Base-by-base conservation (phyloP, 106 monocot species). In the Amphibolis antarctica region DNA sequence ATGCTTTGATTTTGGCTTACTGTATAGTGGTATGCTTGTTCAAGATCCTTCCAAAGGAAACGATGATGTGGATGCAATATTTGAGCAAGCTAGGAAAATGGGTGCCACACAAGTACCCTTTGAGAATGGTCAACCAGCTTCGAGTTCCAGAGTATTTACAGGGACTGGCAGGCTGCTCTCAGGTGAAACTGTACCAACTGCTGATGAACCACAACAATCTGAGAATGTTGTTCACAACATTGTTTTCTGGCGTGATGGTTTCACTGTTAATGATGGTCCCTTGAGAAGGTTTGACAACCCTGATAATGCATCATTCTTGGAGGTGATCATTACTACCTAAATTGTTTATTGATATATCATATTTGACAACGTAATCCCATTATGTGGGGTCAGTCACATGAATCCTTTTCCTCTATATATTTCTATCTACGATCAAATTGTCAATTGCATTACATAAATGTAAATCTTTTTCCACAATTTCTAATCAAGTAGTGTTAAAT, bases 51-150 rank as follows among this genome's bases (percentile, higher is more conserved):
- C 80, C 0, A 93, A 59, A 75, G 64, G 72, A 47, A 78, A 76
- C 29, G 44, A 83, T 66, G 76, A 84, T 69, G 71, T 85, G 12
- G 83, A 86, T 73, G 42, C 88, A 62, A 76, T 93, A 67, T 89
- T 93, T 81, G 86, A 94, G 58, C 83, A 88, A 85, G 93, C 93
- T 66, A 94, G 74, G 67, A 80, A 81, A 65, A 79, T 83, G 82
- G 88, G 82, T 31, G 88, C 85, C 46, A 52, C 44, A 47, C 75
- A 85, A 64, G 89, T 73, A 26, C 79, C 86, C 59, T 53, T 77
- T 69, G 85, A 89, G 50, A 61, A 71, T 42, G 45, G 25, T 53
- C 83, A 70, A 0, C 73, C 50, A 47, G 59, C 83, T 65, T 77
- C 81, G 4, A 77, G 72, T 66, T 88, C 88, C 48, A 83, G 79